Base-by-base conservation (phyloP, 2,329 filamentous ascomycete genomes). In the Xylariomycetidae sp. region DNA sequence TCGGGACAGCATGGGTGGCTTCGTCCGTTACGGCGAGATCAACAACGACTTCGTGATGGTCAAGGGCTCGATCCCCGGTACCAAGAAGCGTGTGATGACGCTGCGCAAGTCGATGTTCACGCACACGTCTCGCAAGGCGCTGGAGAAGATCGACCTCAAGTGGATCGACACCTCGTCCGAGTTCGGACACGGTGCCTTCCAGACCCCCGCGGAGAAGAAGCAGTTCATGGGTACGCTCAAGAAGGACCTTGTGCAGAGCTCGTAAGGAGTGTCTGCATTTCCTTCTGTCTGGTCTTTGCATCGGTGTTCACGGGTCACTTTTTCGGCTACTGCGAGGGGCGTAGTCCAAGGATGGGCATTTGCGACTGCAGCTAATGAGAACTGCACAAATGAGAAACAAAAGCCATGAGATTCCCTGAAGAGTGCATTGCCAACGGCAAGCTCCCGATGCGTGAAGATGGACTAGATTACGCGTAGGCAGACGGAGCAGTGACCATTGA, bases 141-240 rank as follows among this genome's bases (percentile, higher is more conserved):
- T 95, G 62, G 92, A 98, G 84, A 96, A 98, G 86, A 85, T 96
- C 67, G 86, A 90, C 63, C 85, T 98, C 76, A 98, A 98, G 76
- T 98, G 92, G 92, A 98, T 98, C 84, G 92, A 98, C 63, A 98
- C 92, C 58, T 95, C 89, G 46, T 95, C 89, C 74, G 94, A 98
- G 79, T 98, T 98, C 70, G 92, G 92, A 71, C 92, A 98, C 76
- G 92, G 92, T 81, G 90, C 88, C 61, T 98, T 94, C 87, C 92
- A 98, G 79, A 98, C 92, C 48, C 75, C 83, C 52, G 84, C 85
- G 63, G 92, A 98, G 85, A 98, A 98, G 88, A 86, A 85, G 74
- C 81, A 87, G 66, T 92, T 87, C 79, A 68, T 95, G 72, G 92
- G 92, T 74, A 93, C 88, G 40, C 87, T 98, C 85, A 98, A 98